These are phyloP conservation scores for Podosphaera xanthii DNA, from an alignment of 2,329 filamentous ascomycete species.

Conservation along the genomic window DNA sequence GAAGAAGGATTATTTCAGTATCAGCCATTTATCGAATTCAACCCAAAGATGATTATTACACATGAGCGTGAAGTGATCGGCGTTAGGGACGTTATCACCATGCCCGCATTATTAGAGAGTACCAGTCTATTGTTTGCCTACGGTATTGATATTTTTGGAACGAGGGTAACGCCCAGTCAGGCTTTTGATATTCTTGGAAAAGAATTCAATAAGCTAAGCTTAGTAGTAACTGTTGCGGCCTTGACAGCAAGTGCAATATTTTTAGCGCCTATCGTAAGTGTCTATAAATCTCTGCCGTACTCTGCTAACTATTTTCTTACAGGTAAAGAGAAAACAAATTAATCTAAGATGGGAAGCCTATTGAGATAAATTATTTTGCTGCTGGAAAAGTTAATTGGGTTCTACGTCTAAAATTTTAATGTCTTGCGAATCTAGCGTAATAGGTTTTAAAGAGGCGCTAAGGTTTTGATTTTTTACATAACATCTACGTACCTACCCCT, in stretches of 20 bases:
- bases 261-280: constrained; percentile 65
- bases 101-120: constrained; percentile 67
- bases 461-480: no score
- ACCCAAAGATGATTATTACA: constrained; percentile 57
- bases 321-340: constrained; percentile 45
- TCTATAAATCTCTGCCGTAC: not conserved
- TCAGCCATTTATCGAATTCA: constrained; percentile 54
- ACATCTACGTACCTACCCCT: no score
- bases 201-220: constrained; percentile 75
- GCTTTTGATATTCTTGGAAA: constrained; percentile 84
- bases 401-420: no score
- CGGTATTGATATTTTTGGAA: constrained; percentile 73
- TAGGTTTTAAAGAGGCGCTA: no score
- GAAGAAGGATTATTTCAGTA: constrained; percentile 72
- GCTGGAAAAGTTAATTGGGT: no score
- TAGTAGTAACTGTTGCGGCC: constrained; percentile 64
- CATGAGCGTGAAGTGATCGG: constrained; percentile 67
- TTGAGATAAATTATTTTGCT: constrained; percentile 3
- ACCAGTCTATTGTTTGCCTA: constrained; percentile 78
- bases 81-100: constrained; percentile 47
- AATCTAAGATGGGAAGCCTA: constrained; percentile 32
- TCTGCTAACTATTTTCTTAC: constrained; percentile 7
- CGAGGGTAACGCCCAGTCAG: constrained; percentile 64
- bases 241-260: constrained; percentile 54
- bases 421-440: no score